These are phyloP conservation scores for Colletotrichum scovillei DNA, from an alignment of 2,329 filamentous ascomycete genomes.

Conservation along the genomic window DNA sequence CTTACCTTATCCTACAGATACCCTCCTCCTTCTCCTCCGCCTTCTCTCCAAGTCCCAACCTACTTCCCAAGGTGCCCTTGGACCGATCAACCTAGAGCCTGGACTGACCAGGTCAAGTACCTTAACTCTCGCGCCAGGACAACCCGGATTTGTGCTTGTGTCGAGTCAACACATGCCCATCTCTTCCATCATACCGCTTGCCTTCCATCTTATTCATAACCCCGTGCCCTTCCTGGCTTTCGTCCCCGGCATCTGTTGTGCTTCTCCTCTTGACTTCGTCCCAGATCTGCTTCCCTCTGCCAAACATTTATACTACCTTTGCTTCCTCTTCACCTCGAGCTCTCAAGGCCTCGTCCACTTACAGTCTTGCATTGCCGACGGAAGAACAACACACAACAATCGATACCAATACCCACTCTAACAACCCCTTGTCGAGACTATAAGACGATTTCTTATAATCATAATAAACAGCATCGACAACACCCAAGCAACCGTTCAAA, in stretches of 20 bases:
- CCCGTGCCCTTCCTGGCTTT: slow-evolving; percentile 5
- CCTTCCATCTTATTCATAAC: slow-evolving; percentile 24
- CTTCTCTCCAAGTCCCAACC: neutral
- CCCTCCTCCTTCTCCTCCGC: slow-evolving; percentile 18
- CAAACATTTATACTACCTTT: neutral
- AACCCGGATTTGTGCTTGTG: slow-evolving; percentile 31
- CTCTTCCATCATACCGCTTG: slow-evolving; percentile 15
- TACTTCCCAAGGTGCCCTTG: slow-evolving; percentile 5
- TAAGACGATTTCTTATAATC: slow-evolving; percentile 26
- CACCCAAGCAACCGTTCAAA: neutral
- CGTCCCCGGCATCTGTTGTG: neutral
- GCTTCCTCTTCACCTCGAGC: neutral
- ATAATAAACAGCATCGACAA: slow-evolving; percentile 20
- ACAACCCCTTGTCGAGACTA: slow-evolving; percentile 1
- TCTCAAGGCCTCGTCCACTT: neutral
- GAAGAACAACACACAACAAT: neutral
- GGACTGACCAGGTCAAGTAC: slow-evolving; percentile 21
- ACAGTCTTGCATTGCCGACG: neutral
- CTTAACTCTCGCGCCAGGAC: slow-evolving; percentile 19
- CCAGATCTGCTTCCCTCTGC: neutral
- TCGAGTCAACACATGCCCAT: slow-evolving; percentile 31
- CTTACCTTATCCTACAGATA: slow-evolving; percentile 24
- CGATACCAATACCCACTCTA: neutral
- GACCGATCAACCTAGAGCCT: slow-evolving; percentile 21
- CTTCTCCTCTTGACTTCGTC: neutral